Base-by-base conservation (phyloP, 495 filamentous ascomycete genomes). In the Gamarada debralockiae region DNA sequence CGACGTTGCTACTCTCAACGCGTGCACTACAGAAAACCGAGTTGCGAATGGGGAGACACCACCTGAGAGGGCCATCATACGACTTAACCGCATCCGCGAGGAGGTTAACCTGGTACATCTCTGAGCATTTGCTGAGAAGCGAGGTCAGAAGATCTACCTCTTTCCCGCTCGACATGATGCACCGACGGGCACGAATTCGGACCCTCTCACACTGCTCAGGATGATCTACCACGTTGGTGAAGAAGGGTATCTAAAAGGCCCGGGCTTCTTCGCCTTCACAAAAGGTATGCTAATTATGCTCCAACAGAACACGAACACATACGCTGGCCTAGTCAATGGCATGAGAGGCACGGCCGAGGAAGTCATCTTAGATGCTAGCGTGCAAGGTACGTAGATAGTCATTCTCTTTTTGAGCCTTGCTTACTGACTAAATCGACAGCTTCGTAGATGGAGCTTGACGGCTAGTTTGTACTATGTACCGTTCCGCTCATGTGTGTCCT, bases 91-190 rank as follows among this genome's bases (percentile, higher is more conserved):
- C 49, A 23, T 52, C 3, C 49, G 49, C 9, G 49, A 52, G 18
- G 6, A 52, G 38, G 49, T 17, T 52, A 52, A 52, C 49, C 39
- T 52, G 23, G 7, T 31, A 52, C 49, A 52, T 44, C 49, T 52
- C 39, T 23, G 18, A 31, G 23, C 36, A 21, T 52, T 52, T 52
- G 49, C 49, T 20, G 18, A 52, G 20, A 27, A 3, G 21, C 49
- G 39, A 52, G 22, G 49, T 42, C 49, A 52, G 38, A 52, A 52
- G 49, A 52, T 52, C 49, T 52, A 52, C 39, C 49, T 52, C 49
- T 52, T 52, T 44, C 49, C 49, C 13, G 39, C 49, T 17, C 43
- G 20, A 23, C 49, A 52, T 22, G 49, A 52, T 21, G 49, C 37
- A 7, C 49, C 39, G 4, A 44, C 49, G 5, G 20, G 10, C 5